Conservation (phyloP, 2,329 filamentous ascomycete genomes). For the Nannizziopsis arthrosporioides region DNA sequence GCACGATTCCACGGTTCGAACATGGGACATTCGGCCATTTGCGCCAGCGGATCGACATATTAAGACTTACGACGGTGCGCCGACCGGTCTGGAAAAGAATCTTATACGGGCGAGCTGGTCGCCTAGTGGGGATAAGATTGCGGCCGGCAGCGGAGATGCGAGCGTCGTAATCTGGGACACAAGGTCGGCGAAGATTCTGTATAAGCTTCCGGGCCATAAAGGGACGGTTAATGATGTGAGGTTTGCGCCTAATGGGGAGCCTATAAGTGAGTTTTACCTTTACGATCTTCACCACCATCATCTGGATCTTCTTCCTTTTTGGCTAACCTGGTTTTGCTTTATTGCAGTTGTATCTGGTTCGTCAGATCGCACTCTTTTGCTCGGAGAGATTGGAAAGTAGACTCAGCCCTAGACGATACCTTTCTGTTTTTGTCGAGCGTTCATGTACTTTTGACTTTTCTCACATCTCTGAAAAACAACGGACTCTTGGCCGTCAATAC, state of each 20-base stretch:
- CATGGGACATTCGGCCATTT: slow-evolving; percentile 94
- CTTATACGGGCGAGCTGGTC: slow-evolving; percentile 86
- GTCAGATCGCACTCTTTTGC: slow-evolving; percentile 72
- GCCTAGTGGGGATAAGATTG: slow-evolving; percentile 70
- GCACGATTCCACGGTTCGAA: slow-evolving; percentile 86
- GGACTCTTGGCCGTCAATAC: too few relatives aligned
- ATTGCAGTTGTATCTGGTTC: slow-evolving; percentile 71
- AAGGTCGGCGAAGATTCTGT: slow-evolving; percentile 76
- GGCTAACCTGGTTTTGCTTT: slow-evolving; percentile 8
- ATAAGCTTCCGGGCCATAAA: slow-evolving; percentile 91
- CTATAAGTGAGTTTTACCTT: slow-evolving; percentile 60
- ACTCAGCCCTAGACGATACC: neutral
- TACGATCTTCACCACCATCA: neutral
- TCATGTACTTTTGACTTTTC: neutral
- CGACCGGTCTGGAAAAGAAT: slow-evolving; percentile 79
- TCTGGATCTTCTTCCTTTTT: neutral
- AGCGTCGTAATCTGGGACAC: slow-evolving; percentile 86
- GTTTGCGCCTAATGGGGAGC: slow-evolving; percentile 73
- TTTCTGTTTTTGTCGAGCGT: neutral
- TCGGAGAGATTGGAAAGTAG: slow-evolving; percentile 67
- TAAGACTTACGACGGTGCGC: slow-evolving; percentile 83
- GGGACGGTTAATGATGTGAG: slow-evolving; percentile 91
- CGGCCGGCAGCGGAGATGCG: slow-evolving; percentile 78
- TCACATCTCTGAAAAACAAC: neutral
- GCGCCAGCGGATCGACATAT: slow-evolving; percentile 77